Base-by-base conservation (phyloP, 352 stramenopile species). In the Sclerospora graminicola region DNA sequence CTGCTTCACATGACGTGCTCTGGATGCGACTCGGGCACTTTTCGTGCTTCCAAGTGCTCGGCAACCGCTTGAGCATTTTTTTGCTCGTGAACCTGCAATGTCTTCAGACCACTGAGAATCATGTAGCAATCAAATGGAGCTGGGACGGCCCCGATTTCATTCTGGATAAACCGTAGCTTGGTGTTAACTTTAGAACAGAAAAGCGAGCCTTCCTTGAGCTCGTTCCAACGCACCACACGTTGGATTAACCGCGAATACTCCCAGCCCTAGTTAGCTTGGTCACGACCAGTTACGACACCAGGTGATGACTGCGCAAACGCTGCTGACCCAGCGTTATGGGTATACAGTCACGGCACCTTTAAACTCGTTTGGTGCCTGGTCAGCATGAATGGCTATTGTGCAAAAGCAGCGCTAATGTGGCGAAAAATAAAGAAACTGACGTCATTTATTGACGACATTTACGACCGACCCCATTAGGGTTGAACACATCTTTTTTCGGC, bases 231-330 rank as follows among this genome's bases (percentile, higher is more conserved):
- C 80, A 40, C 94, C 81, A 29, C 74, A 94, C 16, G 93, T 98
- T n/a, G 93, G 94, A 67, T 98, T 98, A 57, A 82, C 95, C 92
- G 84, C 59, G 84, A 95, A 72, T 97, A 98, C 51, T 89, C 88
- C 74, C 82, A 97, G 40, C 97, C 96, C 59, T 97, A 97, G 71
- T 66, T 96, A 45, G 61, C 56, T 36, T 94, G 81, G 20, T 69
- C 57, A 14, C 71, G 69, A 60, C 79, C 77, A 45, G 82, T 59
- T 30, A 91, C 81, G 31, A 92, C 72, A 45, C 76, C 76, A 0
- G 73, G 76, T 7, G 76, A 89, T 32, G 63, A 41, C 60, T 89
- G 76, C 27, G 76, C 76, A 45, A 97, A 98, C n/a, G 21, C 89
- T 97, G 47, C 79, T 96, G 51, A 73, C 78, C n/a, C 35, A 96